Base-by-base conservation (phyloP, 768 basidiomycete species). In the Rossbeevera mucosa region DNA sequence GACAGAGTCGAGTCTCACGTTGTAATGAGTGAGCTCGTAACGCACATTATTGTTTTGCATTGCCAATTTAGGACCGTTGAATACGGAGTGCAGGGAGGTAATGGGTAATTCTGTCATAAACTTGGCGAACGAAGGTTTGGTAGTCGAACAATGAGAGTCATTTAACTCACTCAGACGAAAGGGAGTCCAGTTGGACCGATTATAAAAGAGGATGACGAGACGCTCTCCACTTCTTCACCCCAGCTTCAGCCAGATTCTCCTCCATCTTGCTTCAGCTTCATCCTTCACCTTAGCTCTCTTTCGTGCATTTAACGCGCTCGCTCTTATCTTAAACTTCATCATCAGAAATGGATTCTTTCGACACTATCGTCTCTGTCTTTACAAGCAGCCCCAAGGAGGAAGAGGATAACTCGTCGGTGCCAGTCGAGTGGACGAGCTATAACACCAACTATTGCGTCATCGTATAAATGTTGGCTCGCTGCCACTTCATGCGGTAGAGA, bases 271-370 rank as follows among this genome's bases (percentile, higher is more conserved):
- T 29, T 45, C 50, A 47, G 50, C 52, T 25, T 21, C 28, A n/a
- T 18, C 48, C 36, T 8, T 22, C 21, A 7, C 7, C 41, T 22
- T 22, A 38, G n/a, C 13, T 42, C 41, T 42, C 41, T 41, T 6
- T 41, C 21, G 40, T 22, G 22, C 41, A 20, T 42, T 42, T 13
- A 42, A 14, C 11, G 6, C 13, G 18, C 13, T 14, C 14, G 3
- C 14, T 42, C 21, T 20, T 21, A 21, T 16, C 18, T 22, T 42
- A 13, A 1, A 28, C 49, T 31, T 33, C 56, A 12, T 2, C 40
- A 33, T 43, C 50, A 44, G 52, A 51, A 9, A 65, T 65, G 64
- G 65, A 65, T 44, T 50, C 56, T 25, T 60, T 65, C 48, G 56
- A 4, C 48, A 44, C 51, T n/a, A 26, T 57, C 44, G 33, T 58